Base-by-base conservation (phyloP, 176 grass and related monocot genomes). In the Chloris gayana region DNA sequence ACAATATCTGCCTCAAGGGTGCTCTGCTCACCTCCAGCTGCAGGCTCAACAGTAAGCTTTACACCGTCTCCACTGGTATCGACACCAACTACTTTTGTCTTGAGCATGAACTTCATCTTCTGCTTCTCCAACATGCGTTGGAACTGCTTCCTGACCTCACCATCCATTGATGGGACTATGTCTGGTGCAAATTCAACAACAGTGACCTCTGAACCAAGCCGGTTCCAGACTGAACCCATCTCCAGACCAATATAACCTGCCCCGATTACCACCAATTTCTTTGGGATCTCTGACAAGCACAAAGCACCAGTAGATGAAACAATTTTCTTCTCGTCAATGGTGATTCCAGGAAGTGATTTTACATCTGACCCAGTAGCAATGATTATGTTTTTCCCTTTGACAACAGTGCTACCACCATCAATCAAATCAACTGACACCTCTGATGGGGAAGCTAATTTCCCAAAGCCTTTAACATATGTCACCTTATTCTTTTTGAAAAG, bases 401-500 rank as follows among this genome's bases (percentile, higher is more conserved):
- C 90, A 76, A 94, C 85, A 45, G 88, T 89, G 80, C 47, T 99
- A 7, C 82, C 88, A 14, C 92, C 96, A 74, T 99, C 92, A 59
- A 88, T 57, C 78, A 90, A 89, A 88, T 99, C 96, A 70, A 99
- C 93, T 22, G 90, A 95, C 17, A 99, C 86, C 85, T 99, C 96
- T 18, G 92, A 99, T 26, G 96, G 84, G 50, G 96, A 91, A 63
- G 87, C 39, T 53, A 99, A 76, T 76, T 95, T 99, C 42, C 96
- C 92, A 47, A 49, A 88, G 38, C 96, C 96, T 88, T 99, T 99
- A 21, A 99, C 88, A n/a, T 99, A 99, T 54, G 69, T 90, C 24
- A 99, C 96, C 77, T 99, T 99, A 83, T 99, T 99, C 86, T 99
- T 99, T 77, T 99, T 99, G 31, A 99, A 91, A 42, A 99, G 86